Conservation (phyloP, 2,329 filamentous ascomycete genomes). For the Harringtonia lauricola region DNA sequence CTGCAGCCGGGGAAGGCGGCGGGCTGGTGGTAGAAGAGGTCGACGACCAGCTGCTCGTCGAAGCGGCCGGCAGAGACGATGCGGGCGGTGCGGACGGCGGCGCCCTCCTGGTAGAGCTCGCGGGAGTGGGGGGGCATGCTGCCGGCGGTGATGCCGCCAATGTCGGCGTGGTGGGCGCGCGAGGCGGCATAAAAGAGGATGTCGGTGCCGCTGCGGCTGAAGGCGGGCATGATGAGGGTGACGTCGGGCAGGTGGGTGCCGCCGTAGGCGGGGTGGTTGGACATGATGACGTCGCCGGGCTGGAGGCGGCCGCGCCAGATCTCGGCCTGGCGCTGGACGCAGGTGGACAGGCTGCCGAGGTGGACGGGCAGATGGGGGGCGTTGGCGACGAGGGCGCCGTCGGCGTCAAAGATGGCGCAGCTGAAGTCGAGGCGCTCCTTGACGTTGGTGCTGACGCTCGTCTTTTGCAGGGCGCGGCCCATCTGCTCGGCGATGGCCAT, state of each 20-base stretch:
- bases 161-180: slow-evolving; percentile 73
- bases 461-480: slow-evolving; percentile 70
- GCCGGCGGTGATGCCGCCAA: slow-evolving; percentile 71
- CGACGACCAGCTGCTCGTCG: slow-evolving; percentile 63
- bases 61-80: slow-evolving; percentile 68
- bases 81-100: slow-evolving; percentile 54
- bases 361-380: slow-evolving; percentile 75
- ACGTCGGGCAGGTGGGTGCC: slow-evolving; percentile 79
- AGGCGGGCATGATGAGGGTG: slow-evolving; percentile 70
- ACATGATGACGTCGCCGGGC: slow-evolving; percentile 70
- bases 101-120: slow-evolving; percentile 53
- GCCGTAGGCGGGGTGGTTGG: slow-evolving; percentile 75
- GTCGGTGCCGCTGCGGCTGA: slow-evolving; percentile 50
- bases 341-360: slow-evolving; percentile 77
- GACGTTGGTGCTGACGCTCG: slow-evolving; percentile 68
- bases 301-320: slow-evolving; percentile 73
- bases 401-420: slow-evolving; percentile 68
- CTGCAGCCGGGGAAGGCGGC: slow-evolving; percentile 65
- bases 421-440: slow-evolving; percentile 77
- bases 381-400: slow-evolving; percentile 67
- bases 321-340: slow-evolving; percentile 65
- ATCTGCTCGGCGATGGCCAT: slow-evolving; percentile 83
- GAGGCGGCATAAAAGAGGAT: slow-evolving; percentile 78
- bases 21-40: slow-evolving; percentile 62
- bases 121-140: slow-evolving; percentile 72